These are phyloP conservation scores for Cryptomeria japonica DNA, from an alignment of 75 land plant species.

Conservation along the genomic window DNA sequence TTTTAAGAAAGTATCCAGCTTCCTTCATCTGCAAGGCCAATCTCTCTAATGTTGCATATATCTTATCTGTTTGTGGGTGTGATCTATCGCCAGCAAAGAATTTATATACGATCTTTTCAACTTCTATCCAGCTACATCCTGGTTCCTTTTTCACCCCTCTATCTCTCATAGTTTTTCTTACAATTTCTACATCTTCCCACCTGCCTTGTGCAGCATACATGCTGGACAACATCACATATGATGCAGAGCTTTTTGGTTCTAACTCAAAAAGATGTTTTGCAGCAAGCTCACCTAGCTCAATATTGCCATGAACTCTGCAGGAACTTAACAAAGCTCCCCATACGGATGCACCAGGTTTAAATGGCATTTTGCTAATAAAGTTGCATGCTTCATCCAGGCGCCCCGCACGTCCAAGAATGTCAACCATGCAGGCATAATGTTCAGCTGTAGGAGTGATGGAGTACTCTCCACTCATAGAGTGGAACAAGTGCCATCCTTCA, in stretches of 20 bases:
- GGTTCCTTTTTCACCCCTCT: neutral
- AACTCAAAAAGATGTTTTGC: constrained; percentile 11
- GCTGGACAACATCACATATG: constrained; percentile 23
- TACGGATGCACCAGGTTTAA: neutral
- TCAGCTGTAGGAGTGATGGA: constrained; percentile 12
- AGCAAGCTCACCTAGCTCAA: constrained; percentile 16
- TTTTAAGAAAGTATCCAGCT: neutral
- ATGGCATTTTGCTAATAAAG: constrained; percentile 24
- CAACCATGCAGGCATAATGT: constrained; percentile 30
- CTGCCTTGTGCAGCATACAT: constrained; percentile 16
- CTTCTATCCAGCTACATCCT: constrained; percentile 14
- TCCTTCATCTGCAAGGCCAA: neutral
- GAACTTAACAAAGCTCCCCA: constrained; percentile 25
- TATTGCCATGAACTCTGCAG: constrained; percentile 19
- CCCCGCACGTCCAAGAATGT: constrained; percentile 27
- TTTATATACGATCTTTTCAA: neutral
- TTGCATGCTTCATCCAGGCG: constrained; percentile 11
- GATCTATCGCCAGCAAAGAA: constrained; percentile 23
- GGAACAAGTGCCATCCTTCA: constrained; percentile 19
- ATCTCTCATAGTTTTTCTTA: neutral
- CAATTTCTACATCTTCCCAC: constrained; percentile 1
- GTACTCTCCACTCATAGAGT: constrained; percentile 20
- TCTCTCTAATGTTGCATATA: constrained; percentile 13
- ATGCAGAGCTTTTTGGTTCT: constrained; percentile 14
- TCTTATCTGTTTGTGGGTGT: constrained; percentile 16